Base-by-base conservation (phyloP, 2,329 filamentous ascomycete genomes). In the Leptographium galeiforme region DNA sequence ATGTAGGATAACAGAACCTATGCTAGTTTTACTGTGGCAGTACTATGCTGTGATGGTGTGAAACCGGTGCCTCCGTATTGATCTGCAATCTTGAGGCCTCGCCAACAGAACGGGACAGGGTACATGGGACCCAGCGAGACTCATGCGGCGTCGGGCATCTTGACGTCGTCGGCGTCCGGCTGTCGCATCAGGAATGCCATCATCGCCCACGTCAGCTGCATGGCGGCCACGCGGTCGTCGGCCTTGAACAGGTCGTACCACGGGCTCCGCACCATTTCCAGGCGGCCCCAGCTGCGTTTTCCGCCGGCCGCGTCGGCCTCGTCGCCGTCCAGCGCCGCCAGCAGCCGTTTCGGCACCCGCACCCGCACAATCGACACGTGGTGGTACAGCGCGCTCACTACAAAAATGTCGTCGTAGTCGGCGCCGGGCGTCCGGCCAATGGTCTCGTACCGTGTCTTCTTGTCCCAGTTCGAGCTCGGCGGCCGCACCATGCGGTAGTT, bases 401-500 rank as follows among this genome's bases (percentile, higher is more conserved):
- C 69, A 57, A 81, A 84, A 2, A 84, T 67, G 59, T 84, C 80
- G 58, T 84, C 81, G 60, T 75, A 76, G 38, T 69, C 69, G 2
- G 64, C 68, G 2, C 73, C 74, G 1, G 60, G 59, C 12, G 64
- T 63, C 57, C 73, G 75, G 6, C 80, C 80, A 54, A 84, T 77
- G 25, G 78, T 71, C 56, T 70, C 65, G 61, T 83, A 84, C 38
- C 71, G 69, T 34, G 75, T 72, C 65, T 81, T 81, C 55, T 69
- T 71, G 61, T 84, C 81, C 81, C 81, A 84, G 25, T 72, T 75
- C 8, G 72, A 67, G 11, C 75, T 66, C 0, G 81, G 80, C 10
- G 75, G 76, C 2, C 77, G 72, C 46, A 84, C 70, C 71, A 79
- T 81, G 54, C 81, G 74, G 65, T 84, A 84, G 59, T 72, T 77